These are phyloP conservation scores for Paraconiothyrium brasiliense DNA, from an alignment of 2,329 filamentous ascomycete species.

Conservation along the genomic window DNA sequence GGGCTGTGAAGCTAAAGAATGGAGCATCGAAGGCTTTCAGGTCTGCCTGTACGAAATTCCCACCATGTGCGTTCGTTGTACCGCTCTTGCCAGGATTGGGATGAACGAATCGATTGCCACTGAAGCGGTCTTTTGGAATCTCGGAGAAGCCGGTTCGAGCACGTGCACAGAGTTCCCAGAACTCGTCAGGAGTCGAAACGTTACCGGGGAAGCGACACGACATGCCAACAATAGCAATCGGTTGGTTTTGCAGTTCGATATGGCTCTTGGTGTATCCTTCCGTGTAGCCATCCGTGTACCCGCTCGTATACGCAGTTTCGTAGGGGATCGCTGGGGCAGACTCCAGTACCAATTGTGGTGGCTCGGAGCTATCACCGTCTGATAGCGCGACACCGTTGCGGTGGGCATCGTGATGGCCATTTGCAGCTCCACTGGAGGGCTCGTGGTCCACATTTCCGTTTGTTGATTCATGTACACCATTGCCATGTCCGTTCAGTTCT, in stretches of 20 bases:
- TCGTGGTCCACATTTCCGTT: not conserved
- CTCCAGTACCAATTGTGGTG: not conserved
- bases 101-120: slow-evolving; percentile 50
- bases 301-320: slow-evolving; percentile 22
- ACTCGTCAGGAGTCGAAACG: slow-evolving; percentile 35
- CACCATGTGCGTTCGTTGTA: slow-evolving; percentile 45
- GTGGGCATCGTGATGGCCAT: slow-evolving; percentile 11
- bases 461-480: not conserved
- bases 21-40: slow-evolving; percentile 38
- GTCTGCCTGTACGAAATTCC: slow-evolving; percentile 35
- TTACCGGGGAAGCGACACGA: slow-evolving; percentile 38
- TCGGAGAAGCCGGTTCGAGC: slow-evolving; percentile 43
- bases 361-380: not conserved
- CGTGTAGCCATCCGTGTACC: slow-evolving; percentile 30
- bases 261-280: slow-evolving; percentile 25
- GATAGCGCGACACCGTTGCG: slow-evolving; percentile 1
- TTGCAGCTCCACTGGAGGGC: slow-evolving; percentile 4
- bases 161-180: slow-evolving; percentile 39
- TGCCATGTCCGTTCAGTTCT: slow-evolving; percentile 9
- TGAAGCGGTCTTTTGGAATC: slow-evolving; percentile 52
- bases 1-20: slow-evolving; percentile 41
- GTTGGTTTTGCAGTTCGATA: slow-evolving; percentile 29
- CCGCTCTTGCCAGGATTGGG: slow-evolving; percentile 43
- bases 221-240: slow-evolving; percentile 52
- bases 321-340: slow-evolving; percentile 8